Base-by-base conservation (phyloP, 441 rosid species). In the Sinapis alba region DNA sequence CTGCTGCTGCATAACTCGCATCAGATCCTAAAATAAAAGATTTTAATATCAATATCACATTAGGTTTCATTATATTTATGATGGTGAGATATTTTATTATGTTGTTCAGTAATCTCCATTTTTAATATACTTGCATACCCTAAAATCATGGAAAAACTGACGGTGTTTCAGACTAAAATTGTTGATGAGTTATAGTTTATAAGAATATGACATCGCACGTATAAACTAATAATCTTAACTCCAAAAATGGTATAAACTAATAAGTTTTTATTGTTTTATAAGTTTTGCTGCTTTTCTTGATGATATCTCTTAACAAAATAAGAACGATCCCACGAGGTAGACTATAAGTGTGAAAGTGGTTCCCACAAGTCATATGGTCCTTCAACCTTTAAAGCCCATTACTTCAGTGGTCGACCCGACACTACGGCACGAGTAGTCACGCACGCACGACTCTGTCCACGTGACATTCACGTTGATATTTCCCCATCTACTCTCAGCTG, bases 391-490 rank as follows among this genome's bases (percentile, higher is more conserved):
- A 70, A 56, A 45, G 71, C 71, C 79, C 71, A 70, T 63, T 56
- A 69, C 71, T 76, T 70, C 75, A 64, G 79, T 76, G 79, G 79
- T 76, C 79, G 79, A 64, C 79, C 79, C 79, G 79, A 76, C 79
- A 76, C 15, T 23, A 43, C n/a, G 71, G 66, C 79, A 76, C 75
- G 75, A 76, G 75, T 76, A 76, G 79, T 76, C 75, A 76, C 75
- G 75, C 75, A 76, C 75, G 79, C 71, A 76, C 54, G 71, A 69
- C 65, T 63, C 71, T 11, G 1, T 69, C 34, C 79, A 76, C 79
- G 79, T 76, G 79, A 69, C 65, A 27, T 69, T 63, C 79, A 76
- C 79, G 28, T 76, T 69, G 66, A 43, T 57, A 57, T 16, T 69
- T 76, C 74, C 64, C 64, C 75, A 19, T 63, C 38, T 69, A 18